phyloP scores from a whole-genome alignment of 176 grass and related monocot species.

The Phoenix dactylifera region DNA sequence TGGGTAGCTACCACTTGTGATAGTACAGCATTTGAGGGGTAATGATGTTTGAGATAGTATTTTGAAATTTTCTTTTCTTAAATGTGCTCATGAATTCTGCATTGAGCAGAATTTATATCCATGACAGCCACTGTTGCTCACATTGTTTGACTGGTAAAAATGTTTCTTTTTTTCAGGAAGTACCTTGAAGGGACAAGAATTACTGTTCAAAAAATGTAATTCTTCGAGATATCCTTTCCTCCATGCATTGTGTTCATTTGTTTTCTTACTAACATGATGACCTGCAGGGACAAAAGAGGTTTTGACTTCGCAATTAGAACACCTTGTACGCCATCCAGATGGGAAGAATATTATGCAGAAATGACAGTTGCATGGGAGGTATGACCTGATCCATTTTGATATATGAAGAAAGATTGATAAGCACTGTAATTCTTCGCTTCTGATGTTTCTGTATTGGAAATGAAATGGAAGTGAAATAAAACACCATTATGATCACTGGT shows the following conservation, averaged over 20 bases:
- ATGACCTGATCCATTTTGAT: not conserved
- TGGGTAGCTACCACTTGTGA: constrained; percentile 91
- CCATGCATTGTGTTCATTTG: not conserved
- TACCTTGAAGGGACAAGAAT: constrained; percentile 97
- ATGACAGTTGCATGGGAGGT: constrained; percentile 94
- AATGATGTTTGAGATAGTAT: constrained; percentile 7
- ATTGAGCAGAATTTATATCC: too few species aligned
- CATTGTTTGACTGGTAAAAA: constrained; percentile 7
- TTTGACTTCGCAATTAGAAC: constrained; percentile 97
- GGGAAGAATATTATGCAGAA: constrained; percentile 87
- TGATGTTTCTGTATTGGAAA: too few species aligned
- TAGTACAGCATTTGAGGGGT: constrained; percentile 69
- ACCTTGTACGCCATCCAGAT: constrained; percentile 93
- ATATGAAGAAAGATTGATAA: too few species aligned
- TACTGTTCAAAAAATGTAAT: constrained; percentile 78
- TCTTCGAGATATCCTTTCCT: constrained; percentile 5
- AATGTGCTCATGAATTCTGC: too few species aligned
- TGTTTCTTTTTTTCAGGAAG: constrained; percentile 61
- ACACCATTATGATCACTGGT: too few species aligned
- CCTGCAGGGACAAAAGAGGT: constrained; percentile 65
- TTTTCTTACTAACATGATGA: not conserved
- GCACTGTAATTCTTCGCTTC: too few species aligned
- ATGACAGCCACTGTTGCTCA: not conserved
- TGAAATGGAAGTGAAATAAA: too few species aligned
- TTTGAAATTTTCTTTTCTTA: too few species aligned